phyloP scores from a whole-genome alignment of 495 filamentous ascomycete genomes.

The Aspergillus homomorphus region DNA sequence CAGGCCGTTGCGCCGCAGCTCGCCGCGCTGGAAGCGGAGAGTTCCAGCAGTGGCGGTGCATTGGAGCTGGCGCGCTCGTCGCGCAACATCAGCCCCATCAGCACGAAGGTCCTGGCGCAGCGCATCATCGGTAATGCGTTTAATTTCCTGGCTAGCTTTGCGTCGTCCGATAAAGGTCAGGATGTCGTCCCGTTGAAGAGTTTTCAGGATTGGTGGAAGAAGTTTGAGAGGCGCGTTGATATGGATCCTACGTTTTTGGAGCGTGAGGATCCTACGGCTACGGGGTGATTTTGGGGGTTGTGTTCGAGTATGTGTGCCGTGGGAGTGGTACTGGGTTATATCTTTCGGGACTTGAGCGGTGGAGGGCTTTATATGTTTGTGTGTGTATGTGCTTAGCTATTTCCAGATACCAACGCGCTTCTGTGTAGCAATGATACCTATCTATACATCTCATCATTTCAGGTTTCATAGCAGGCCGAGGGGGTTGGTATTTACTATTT shows the following conservation, averaged over 20 bases:
- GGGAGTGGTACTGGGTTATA: not conserved
- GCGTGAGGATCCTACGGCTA: slow-evolving; percentile 56
- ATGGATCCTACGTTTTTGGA: slow-evolving; percentile 88
- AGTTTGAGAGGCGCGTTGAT: slow-evolving; percentile 88
- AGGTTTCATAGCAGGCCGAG: not conserved
- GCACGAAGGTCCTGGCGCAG: slow-evolving; percentile 79
- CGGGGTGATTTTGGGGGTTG: slow-evolving; percentile 6
- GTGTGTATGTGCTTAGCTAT: not conserved
- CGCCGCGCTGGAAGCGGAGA: slow-evolving; percentile 49
- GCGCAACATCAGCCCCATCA: slow-evolving; percentile 40
- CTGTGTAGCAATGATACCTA: not conserved
- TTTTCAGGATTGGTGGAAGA: slow-evolving; percentile 96
- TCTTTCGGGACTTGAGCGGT: not conserved
- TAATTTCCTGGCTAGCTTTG: slow-evolving; percentile 91
- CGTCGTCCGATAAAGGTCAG: slow-evolving; percentile 55
- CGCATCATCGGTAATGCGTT: slow-evolving; percentile 96
- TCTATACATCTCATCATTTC: not conserved
- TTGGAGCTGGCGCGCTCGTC: slow-evolving; percentile 29
- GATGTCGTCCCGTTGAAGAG: slow-evolving; percentile 87
- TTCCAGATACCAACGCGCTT: not conserved
- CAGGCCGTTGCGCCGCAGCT: slow-evolving; percentile 68
- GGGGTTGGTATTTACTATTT: too few relatives aligned
- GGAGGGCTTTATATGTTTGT: not conserved
- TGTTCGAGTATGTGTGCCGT: not conserved
- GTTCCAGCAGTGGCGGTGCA: not conserved